Percentiles rank a stretch among this genome's conserved stretches.
phyloP scores from a whole-genome alignment of 2,329 filamentous ascomycete species.

The Epichloe brachyelytri region DNA sequence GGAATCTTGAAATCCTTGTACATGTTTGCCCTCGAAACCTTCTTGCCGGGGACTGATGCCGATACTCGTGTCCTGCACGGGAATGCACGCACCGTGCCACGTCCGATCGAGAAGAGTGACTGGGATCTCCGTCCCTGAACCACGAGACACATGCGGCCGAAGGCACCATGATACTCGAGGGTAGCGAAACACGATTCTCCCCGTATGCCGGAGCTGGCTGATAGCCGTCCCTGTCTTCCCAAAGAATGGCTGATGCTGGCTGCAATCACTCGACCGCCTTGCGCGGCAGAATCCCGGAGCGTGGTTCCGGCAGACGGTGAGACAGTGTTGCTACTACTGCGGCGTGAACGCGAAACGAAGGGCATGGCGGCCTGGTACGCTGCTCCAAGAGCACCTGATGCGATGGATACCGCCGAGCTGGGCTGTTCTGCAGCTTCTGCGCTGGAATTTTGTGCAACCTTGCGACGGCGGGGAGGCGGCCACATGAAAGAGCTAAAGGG shows the following conservation, averaged over 20 bases:
- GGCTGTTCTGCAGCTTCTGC: conserved; percentile 35
- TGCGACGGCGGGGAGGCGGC: conserved; percentile 57
- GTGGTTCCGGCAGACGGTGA: conserved; percentile 25
- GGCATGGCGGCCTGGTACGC: conserved; percentile 56
- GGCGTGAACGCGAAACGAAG: conserved; percentile 41
- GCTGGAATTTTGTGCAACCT: conserved; percentile 28
- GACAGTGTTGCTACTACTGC: conserved; percentile 28
- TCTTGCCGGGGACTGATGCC: conserved; percentile 39
- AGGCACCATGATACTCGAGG: conserved; percentile 39
- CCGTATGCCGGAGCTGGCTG: conserved; percentile 58
- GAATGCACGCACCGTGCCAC: conserved; percentile 54
- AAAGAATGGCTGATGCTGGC: conserved; percentile 63
- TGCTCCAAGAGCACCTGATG: conserved; percentile 57
- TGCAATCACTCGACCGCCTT: conserved; percentile 59
- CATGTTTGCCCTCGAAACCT: conserved; percentile 41
- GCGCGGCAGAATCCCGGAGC: conserved; percentile 49
- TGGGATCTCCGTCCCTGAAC: conserved; percentile 49
- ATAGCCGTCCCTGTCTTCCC: conserved; percentile 57
- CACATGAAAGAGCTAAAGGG: conserved; percentile 72
- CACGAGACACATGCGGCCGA: conserved; percentile 50
- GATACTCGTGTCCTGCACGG: conserved; percentile 43
- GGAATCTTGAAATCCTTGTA: conserved; percentile 57
- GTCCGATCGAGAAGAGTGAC: conserved; percentile 50
- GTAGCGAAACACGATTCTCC: conserved; percentile 62
- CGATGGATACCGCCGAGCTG: conserved; percentile 50